Percentiles rank a stretch among this genome's conserved stretches.
Conservation (phyloP, 352 stramenopile genomes). For the Hyaloperonospora arabidopsidis region DNA sequence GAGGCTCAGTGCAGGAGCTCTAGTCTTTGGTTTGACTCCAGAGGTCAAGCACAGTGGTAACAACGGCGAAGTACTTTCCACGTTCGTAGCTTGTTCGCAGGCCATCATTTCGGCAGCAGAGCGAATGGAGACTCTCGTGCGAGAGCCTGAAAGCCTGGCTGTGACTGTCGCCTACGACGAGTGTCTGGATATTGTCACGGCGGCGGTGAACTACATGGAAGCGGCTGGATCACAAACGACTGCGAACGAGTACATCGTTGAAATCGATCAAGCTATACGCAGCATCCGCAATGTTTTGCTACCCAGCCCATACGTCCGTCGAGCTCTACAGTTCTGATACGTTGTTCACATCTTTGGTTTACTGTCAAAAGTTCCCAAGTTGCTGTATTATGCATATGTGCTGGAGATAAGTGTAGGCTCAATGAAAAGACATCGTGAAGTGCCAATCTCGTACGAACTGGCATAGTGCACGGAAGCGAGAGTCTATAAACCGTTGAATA, state of each 20-base stretch:
- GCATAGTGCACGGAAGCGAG: too few relatives aligned
- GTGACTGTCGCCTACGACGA: constrained; percentile 31
- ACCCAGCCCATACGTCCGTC: constrained; percentile 23
- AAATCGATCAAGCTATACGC: constrained; percentile 21
- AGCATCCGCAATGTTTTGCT: constrained; percentile 21
- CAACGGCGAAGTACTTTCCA: constrained; percentile 1
- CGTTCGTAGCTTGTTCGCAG: constrained; percentile 19
- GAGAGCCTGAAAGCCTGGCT: constrained; percentile 14
- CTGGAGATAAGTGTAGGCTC: too few relatives aligned
- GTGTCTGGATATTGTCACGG: constrained; percentile 30
- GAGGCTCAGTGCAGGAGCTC: constrained; percentile 2
- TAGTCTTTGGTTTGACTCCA: constrained; percentile 8
- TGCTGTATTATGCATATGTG: too few relatives aligned
- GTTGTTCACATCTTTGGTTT: not conserved
- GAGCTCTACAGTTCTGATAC: constrained; percentile 23
- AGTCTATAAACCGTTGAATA: too few relatives aligned
- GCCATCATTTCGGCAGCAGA: constrained; percentile 23
- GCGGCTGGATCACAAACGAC: constrained; percentile 6
- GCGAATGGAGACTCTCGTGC: constrained; percentile 18
- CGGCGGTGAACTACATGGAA: constrained; percentile 24
- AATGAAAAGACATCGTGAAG: too few relatives aligned
- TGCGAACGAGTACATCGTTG: constrained; percentile 9
- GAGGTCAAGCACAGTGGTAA: constrained; percentile 1
- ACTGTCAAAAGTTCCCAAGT: too few relatives aligned
- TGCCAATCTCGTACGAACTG: too few relatives aligned